A percentile compares a stretch with the other conserved stretches of the same genome.
Conservation (phyloP, 495 filamentous ascomycete species). For the Hapsidospora chrysogenum region DNA sequence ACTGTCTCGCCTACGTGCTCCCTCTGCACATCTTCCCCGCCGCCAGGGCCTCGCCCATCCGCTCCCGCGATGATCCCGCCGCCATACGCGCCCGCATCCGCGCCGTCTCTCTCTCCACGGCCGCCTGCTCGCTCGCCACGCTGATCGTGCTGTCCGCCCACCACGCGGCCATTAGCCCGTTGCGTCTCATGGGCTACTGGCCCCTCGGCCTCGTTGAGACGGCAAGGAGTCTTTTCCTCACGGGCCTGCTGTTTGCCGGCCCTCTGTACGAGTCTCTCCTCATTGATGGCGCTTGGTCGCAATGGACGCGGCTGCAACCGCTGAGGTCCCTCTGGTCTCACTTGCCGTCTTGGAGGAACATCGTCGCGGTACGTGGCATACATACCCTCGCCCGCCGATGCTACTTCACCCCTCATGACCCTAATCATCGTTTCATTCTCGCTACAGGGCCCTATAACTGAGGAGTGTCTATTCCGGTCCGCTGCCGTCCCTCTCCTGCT, state of each 20-base stretch:
- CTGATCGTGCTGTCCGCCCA: constrained; percentile 34
- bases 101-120: constrained; percentile 55
- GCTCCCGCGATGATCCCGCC: constrained; percentile 75
- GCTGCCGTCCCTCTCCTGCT: constrained; percentile 68
- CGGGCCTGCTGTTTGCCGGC: constrained; percentile 64
- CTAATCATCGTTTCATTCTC: background rate
- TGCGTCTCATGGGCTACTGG: constrained; percentile 60
- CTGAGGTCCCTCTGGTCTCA: constrained; percentile 14
- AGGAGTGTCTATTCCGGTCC: constrained; percentile 87
- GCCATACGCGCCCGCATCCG: constrained; percentile 79
- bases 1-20: constrained; percentile 74
- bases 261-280: constrained; percentile 66
- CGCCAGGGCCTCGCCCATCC: constrained; percentile 64
- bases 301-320: constrained; percentile 34
- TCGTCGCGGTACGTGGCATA: constrained; percentile 31
- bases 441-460: constrained; percentile 64
- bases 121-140: constrained; percentile 41
- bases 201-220: constrained; percentile 49
- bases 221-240: constrained; percentile 42
- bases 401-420: background rate
- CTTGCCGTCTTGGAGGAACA: constrained; percentile 41
- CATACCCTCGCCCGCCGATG: constrained; percentile 1
- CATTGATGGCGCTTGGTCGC: constrained; percentile 51
- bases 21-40: constrained; percentile 74
- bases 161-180: constrained; percentile 13